Evolutionary conservation across 495 filamentous ascomycete species (phyloP).

Genomic region (Mytilinidion resinicola): DNA sequence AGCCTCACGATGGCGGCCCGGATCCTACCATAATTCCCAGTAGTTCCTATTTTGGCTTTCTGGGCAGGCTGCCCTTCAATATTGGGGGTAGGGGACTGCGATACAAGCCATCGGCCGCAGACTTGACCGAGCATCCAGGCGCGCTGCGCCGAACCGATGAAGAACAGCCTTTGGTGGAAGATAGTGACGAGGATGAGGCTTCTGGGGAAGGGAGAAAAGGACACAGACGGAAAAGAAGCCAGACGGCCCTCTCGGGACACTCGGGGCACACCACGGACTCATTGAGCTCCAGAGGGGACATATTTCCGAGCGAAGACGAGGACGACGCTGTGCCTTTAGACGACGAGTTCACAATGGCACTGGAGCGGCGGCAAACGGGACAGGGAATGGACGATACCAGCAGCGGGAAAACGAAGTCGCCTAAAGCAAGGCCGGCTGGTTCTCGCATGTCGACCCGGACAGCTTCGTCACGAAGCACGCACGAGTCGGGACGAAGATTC

Average conservation of each 20-base stretch:
- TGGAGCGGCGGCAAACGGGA: constrained; percentile 58
- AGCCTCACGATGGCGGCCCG: constrained; percentile 50
- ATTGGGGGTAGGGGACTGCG: constrained; percentile 69
- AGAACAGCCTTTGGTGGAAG: constrained; percentile 65
- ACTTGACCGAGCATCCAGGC: constrained; percentile 82
- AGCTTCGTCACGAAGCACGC: constrained; percentile 31
- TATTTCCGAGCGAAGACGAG: constrained; percentile 89
- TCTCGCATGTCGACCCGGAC: constrained; percentile 33
- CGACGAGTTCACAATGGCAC: constrained; percentile 81
- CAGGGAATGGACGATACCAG: constrained; percentile 59
- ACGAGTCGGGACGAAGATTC: constrained; percentile 27
- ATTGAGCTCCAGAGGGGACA: constrained; percentile 83
- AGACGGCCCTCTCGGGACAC: constrained; percentile 69
- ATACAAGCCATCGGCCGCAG: constrained; percentile 87
- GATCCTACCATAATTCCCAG: constrained; percentile 90
- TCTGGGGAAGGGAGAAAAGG: constrained; percentile 27
- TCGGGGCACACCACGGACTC: constrained; percentile 82
- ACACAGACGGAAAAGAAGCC: constrained; percentile 64
- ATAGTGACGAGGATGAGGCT: constrained; percentile 46
- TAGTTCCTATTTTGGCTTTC: constrained; percentile 77
- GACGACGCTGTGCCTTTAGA: constrained; percentile 86
- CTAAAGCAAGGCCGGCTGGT: constrained; percentile 34
- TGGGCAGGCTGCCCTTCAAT: constrained; percentile 78
- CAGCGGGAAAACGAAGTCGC: constrained; percentile 54
- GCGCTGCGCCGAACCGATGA: constrained; percentile 47